Base-by-base conservation (phyloP, 1,284 basidiomycete species). In the Boletus coffeatus region DNA sequence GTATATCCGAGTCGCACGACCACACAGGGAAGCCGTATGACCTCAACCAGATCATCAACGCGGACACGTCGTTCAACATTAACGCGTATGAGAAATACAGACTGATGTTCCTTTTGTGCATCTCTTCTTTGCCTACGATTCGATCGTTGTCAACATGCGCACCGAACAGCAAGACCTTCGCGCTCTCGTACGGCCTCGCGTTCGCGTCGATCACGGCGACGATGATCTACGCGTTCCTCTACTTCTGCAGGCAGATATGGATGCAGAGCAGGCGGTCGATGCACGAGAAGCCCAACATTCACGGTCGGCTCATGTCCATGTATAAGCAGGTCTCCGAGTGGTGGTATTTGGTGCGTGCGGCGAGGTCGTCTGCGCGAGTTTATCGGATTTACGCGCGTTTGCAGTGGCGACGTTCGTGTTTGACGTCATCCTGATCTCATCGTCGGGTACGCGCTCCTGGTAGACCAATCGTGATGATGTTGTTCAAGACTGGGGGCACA, bases 271-370 rank as follows among this genome's bases (percentile, higher is more conserved):
- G 85, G 25, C 78, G 82, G 29, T 80, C 83, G 39, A 72, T 85
- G 65, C 69, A 78, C 11, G 88, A 90, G 67, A 83, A 88, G 65
- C 84, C 89, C 16, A 92, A 93, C 70, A 83, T 93, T 21, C 91
- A 93, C 69, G 83, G 83, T 2, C 77, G 82, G n/a, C 77, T 93
- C 46, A 94, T 94, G 92, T 75, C 82, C 13, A 74, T 77, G 59
- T 94, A 94, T 71, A 79, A 76, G 1, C 83, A 88, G 67, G 88
- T 92, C 0, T 89, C 90, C 0, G 83, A 88, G 61, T 92, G 88
- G 89, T 90, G 86, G 80, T 83, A 82, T 62, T 83, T 63, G 53
- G 72, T 71, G 4, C 56, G 65, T 62, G 43, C 13, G 10, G 34
- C 39, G 13, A 5, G 13, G 6, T 48, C 5, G 16, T 46, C 13